These are phyloP conservation scores for Antarctomyces pellizariae DNA, from an alignment of 495 filamentous ascomycete species.

Conservation along the genomic window DNA sequence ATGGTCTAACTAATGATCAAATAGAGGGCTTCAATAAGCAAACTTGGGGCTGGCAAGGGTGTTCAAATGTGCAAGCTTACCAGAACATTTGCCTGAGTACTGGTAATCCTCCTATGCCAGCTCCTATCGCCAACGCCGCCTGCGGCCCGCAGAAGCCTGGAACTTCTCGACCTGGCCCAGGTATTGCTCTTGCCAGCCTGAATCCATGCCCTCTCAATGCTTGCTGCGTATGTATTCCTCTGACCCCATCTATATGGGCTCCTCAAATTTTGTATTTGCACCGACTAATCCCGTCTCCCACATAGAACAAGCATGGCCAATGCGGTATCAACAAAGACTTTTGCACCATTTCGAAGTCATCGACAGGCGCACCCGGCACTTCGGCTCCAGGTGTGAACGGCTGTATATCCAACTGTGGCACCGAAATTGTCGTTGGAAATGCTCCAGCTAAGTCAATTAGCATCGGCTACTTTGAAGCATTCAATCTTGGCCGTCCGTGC, in stretches of 20 bases:
- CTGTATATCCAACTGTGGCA: conserved; percentile 15
- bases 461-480: conserved; percentile 16
- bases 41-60: conserved; percentile 28
- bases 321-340: conserved; percentile 26
- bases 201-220: conserved; percentile 15
- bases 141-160: conserved; percentile 23
- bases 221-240: no score
- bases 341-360: conserved; percentile 14
- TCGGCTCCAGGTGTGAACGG: conserved; percentile 12
- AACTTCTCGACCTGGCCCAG: conserved; percentile 7
- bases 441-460: conserved; percentile 5
- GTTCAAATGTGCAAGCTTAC: conserved; percentile 11
- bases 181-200: conserved; percentile 7
- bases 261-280: no score
- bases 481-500: conserved; percentile 10
- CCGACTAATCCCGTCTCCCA: no score
- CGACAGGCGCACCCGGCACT: conserved; percentile 16
- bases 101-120: conserved; percentile 23
- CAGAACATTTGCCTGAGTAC: conserved; percentile 23
- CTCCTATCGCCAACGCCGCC: conserved; percentile 13
- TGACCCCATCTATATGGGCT: no score
- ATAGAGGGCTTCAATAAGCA: conserved; percentile 19
- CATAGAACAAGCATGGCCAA: conserved; percentile 21
- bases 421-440: conserved; percentile 6
- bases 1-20: conserved; percentile 14